Conservation (phyloP, 352 stramenopile species). For the Phytopythium ostracodes region DNA sequence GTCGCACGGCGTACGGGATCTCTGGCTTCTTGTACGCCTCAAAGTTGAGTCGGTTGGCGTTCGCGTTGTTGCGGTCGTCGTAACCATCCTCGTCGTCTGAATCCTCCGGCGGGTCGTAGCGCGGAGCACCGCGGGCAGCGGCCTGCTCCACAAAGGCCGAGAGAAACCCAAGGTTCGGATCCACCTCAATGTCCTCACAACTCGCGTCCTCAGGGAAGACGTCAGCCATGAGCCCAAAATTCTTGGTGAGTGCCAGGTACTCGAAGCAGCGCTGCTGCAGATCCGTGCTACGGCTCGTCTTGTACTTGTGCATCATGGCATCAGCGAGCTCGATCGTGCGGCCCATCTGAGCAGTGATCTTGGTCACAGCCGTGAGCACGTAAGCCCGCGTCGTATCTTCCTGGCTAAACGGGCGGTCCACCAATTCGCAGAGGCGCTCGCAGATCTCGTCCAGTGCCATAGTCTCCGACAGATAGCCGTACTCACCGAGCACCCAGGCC, state of each 20-base stretch:
- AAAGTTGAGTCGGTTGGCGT: conserved; percentile 77
- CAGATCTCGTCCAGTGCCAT: conserved; percentile 94
- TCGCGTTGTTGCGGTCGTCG: conserved; percentile 46
- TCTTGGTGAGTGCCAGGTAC: conserved; percentile 94
- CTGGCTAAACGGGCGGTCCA: conserved; percentile 82
- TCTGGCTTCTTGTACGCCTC: conserved; percentile 89
- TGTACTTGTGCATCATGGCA: conserved; percentile 97
- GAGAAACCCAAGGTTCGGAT: conserved; percentile 95
- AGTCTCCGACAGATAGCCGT: conserved; percentile 94
- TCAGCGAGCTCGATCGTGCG: conserved; percentile 87
- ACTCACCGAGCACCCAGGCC: conserved; percentile 99
- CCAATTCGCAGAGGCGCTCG: conserved; percentile 92
- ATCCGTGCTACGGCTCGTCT: conserved; percentile 93
- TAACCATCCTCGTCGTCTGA: conserved; percentile 93
- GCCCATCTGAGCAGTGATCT: conserved; percentile 96
- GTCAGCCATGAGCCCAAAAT: conserved; percentile 87
- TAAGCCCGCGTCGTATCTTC: conserved; percentile 94
- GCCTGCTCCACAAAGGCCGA: conserved; percentile 93
- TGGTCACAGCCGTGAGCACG: conserved; percentile 96
- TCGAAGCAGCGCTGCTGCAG: conserved; percentile 99
- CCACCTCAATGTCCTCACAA: conserved; percentile 93
- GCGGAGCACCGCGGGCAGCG: conserved; percentile 86
- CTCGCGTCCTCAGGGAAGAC: conserved; percentile 97
- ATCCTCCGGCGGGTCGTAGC: conserved; percentile 94
- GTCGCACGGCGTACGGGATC: conserved; percentile 79